Percentiles rank a stretch among this genome's conserved stretches.
phyloP scores from a whole-genome alignment of 1,284 basidiomycete genomes.

The Cutaneotrichosporon sp. region DNA sequence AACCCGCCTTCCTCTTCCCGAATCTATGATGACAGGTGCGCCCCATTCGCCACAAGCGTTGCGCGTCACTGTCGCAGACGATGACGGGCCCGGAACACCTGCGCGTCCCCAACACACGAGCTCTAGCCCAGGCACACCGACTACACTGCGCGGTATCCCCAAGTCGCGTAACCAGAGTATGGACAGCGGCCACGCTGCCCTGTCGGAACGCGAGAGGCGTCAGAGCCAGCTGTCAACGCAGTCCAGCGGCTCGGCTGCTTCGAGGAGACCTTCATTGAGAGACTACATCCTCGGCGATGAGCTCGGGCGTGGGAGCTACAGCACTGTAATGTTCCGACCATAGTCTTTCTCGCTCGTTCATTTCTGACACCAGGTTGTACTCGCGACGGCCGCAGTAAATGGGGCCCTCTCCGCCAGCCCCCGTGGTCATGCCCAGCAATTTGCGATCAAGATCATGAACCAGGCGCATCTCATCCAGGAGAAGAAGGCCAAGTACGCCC shows the following conservation, averaged over 20 bases:
- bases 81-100: slow-evolving; percentile 10
- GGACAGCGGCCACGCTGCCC: slow-evolving; percentile 5
- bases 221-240: slow-evolving; percentile 38
- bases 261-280: slow-evolving; percentile 33
- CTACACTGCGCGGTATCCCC: background rate
- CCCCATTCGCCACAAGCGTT: slow-evolving; percentile 8
- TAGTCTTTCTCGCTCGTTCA: background rate
- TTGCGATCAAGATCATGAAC: slow-evolving; percentile 58
- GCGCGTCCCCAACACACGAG: background rate
- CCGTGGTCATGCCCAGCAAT: slow-evolving; percentile 29
- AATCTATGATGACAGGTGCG: slow-evolving; percentile 1
- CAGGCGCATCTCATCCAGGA: slow-evolving; percentile 56
- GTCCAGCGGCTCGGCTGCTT: slow-evolving; percentile 22
- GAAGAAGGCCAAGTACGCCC: slow-evolving; percentile 59
- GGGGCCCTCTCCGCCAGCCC: slow-evolving; percentile 7
- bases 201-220: slow-evolving; percentile 37
- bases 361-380: slow-evolving; percentile 13
- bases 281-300: slow-evolving; percentile 52
- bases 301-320: slow-evolving; percentile 52
- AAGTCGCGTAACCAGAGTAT: slow-evolving; percentile 9
- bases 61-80: slow-evolving; percentile 8
- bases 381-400: slow-evolving; percentile 6
- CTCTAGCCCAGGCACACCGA: background rate
- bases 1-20: slow-evolving; percentile 8
- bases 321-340: slow-evolving; percentile 37